These are phyloP conservation scores for Lophiostoma macrostomum DNA, from an alignment of 495 filamentous ascomycete genomes.

Conservation along the genomic window DNA sequence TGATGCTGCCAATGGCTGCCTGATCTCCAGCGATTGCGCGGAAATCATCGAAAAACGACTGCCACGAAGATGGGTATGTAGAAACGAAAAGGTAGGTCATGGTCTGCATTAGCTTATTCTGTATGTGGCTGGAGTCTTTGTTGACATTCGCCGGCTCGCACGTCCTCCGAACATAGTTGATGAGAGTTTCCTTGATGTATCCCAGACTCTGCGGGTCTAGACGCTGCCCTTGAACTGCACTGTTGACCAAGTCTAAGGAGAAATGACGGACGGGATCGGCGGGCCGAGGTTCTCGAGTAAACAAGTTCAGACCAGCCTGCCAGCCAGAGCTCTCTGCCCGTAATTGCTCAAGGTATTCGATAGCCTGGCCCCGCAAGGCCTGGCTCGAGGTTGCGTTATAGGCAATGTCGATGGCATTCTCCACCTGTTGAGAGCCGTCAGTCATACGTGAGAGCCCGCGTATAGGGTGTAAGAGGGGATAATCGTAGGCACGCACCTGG, in stretches of 20 bases:
- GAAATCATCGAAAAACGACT: constrained; percentile 84
- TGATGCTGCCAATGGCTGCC: constrained; percentile 45
- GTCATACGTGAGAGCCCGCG: background rate
- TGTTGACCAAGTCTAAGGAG: constrained; percentile 87
- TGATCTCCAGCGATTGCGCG: constrained; percentile 58
- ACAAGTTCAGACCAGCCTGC: constrained; percentile 82
- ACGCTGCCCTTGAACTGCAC: constrained; percentile 71
- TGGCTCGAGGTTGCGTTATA: constrained; percentile 72
- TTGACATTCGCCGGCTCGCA: constrained; percentile 58
- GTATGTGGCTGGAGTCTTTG: constrained; percentile 68
- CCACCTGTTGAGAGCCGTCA: constrained; percentile 57
- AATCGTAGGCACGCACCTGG: constrained; percentile 21
- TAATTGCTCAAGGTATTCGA: constrained; percentile 80
- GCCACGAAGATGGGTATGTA: constrained; percentile 81
- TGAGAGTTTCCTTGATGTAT: constrained; percentile 70
- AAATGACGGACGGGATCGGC: constrained; percentile 83
- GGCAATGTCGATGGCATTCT: constrained; percentile 89
- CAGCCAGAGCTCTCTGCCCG: constrained; percentile 74
- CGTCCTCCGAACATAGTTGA: constrained; percentile 69
- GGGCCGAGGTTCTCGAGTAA: constrained; percentile 72
- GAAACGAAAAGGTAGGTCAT: constrained; percentile 85
- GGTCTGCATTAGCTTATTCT: constrained; percentile 97
- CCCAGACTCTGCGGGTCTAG: constrained; percentile 65
- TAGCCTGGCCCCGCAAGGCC: constrained; percentile 76
- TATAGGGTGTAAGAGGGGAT: no score